Evolutionary conservation across 371 early-diverging fungal genomes (phyloP), one percentile per base, ranked within the genome.

Genomic region (Mucor mucedo): DNA sequence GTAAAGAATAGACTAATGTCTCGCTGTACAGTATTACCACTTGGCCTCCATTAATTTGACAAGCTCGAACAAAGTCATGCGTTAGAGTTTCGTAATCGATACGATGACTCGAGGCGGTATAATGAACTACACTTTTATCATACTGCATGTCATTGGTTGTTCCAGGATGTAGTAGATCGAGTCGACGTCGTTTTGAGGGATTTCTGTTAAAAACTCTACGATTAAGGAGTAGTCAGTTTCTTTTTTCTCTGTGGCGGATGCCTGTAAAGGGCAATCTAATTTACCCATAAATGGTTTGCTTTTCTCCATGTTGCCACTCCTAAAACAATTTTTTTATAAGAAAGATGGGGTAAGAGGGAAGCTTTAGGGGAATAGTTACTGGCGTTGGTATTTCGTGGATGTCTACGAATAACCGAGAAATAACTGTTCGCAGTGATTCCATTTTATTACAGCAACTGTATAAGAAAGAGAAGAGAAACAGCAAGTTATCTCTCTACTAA

Each of bases 351-450:
- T 2, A 5, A 5, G 9, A 47, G 9, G 21, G 7, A 21, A 35
- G 35, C 6, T 35, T 35, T 21, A 21, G 11, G n/a, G 6, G 2
- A 14, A 11, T 5, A 10, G 33, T 71, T 73, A 77, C 77, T 41
- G 58, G 33, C 6, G 11, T 55, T 2, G 70, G 21, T 8, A 41
- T 58, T 57, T 78, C 78, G 52, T 78, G 71, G 30, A 65, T 62
- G 61, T 81, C 81, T 48, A 69, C 64, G 65, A 81, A 81, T 14
- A 81, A 47, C 41, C 75, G 74, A 63, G 76, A 69, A 64, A 76
- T 75, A 8, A 80, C 75, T 45, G 68, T 74, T 60, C 81, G 62
- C 33, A 81, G 56, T 8, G 78, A 71, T 50, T 81, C 81, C 81
- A 81, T 81, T 40, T 29, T 47, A 35, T 21, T 21, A 21, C 21